Percentiles rank a stretch among this genome's conserved stretches.
Evolutionary conservation across 2,329 filamentous ascomycete genomes (phyloP).

Genomic region (Penicillium brevicompactum): DNA sequence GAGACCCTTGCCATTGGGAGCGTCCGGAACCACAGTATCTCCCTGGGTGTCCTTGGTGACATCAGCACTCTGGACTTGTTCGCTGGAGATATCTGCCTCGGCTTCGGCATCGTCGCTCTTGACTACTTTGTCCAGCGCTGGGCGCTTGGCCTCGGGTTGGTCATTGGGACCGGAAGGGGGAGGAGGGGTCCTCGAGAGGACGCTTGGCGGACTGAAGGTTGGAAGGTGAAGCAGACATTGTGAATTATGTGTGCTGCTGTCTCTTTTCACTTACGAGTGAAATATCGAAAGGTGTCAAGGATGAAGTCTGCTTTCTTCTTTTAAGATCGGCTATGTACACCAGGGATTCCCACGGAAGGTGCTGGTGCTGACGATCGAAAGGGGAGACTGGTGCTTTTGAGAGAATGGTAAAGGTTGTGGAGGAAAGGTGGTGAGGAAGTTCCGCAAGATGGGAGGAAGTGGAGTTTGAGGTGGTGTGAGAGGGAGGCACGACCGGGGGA

Average conservation of each 20-base stretch:
- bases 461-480: constrained; percentile 26
- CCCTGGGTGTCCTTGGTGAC: constrained; percentile 51
- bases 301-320: constrained; percentile 56
- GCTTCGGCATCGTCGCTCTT: constrained; percentile 61
- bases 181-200: constrained; percentile 94
- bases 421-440: constrained; percentile 39
- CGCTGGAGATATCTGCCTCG: constrained; percentile 33
- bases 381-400: constrained; percentile 42
- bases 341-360: constrained; percentile 87
- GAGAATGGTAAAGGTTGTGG: constrained; percentile 30
- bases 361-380: constrained; percentile 68
- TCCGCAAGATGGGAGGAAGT: constrained; percentile 28
- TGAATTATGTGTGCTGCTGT: constrained; percentile 41
- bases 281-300: constrained; percentile 48
- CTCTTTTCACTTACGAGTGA: constrained; percentile 46
- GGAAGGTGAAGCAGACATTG: constrained; percentile 70
- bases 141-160: constrained; percentile 95
- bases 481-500: constrained; percentile 18
- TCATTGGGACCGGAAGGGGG: constrained; percentile 88
- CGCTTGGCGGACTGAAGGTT: constrained; percentile 68
- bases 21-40: constrained; percentile 70
- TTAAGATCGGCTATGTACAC: constrained; percentile 73
- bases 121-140: constrained; percentile 87
- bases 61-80: constrained; percentile 17
- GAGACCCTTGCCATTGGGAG: constrained; percentile 56